These are phyloP conservation scores for Cordia subcordata DNA, from an alignment of 257 asterid species.

Conservation along the genomic window DNA sequence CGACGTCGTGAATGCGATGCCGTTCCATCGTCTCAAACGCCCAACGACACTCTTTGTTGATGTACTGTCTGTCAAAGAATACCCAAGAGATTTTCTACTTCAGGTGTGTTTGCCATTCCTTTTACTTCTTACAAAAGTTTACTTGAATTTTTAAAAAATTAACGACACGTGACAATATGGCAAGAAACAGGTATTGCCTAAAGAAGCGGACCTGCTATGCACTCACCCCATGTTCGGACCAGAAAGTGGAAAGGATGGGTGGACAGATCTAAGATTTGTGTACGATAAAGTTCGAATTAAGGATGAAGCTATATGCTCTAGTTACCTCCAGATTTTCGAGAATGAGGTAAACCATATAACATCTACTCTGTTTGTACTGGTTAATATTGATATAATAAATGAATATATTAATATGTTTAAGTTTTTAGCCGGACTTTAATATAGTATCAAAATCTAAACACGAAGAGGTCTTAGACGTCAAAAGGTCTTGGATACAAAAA, in stretches of 20 bases:
- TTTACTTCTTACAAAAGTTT: no score
- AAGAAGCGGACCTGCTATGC: constrained; percentile 75
- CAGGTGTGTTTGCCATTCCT: constrained; percentile 38
- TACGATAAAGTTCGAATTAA: constrained; percentile 61
- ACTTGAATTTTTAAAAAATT: no score
- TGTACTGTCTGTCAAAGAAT: constrained; percentile 83
- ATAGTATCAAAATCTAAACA: no score
- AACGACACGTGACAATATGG: no score
- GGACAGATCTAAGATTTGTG: constrained; percentile 66
- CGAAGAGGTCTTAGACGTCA: no score
- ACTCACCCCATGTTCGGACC: constrained; percentile 99
- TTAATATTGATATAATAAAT: no score
- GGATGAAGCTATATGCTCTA: constrained; percentile 51
- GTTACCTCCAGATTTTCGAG: constrained; percentile 61
- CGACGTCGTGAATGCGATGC: constrained; percentile 52
- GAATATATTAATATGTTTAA: no score
- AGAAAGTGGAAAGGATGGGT: constrained; percentile 76
- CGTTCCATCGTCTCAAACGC: constrained; percentile 37
- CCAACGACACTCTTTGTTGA: constrained; percentile 75
- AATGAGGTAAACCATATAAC: constrained; percentile 73
- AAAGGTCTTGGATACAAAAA: no score
- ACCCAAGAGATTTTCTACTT: constrained; percentile 64
- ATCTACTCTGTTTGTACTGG: no score
- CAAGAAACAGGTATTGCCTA: constrained; percentile 61
- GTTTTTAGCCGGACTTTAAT: no score